Percentiles rank a stretch among this genome's conserved stretches.
These are phyloP conservation scores for Croton laevigatus DNA, from an alignment of 441 rosid genomes.

Conservation along the genomic window DNA sequence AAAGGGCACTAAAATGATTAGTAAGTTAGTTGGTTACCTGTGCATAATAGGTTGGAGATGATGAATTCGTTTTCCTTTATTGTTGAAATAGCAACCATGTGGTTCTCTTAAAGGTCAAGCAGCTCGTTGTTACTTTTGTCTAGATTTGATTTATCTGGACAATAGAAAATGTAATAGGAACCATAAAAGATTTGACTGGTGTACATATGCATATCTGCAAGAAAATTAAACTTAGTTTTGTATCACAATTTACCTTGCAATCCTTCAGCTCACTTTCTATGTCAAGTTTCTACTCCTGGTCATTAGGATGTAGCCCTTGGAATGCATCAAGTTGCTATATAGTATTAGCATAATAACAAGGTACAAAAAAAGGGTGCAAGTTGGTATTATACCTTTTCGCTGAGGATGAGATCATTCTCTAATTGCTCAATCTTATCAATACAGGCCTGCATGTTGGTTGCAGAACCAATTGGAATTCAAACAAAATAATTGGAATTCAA, in stretches of 20 bases:
- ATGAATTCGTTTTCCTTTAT: constrained; percentile 56
- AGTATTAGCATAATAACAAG: constrained; percentile 1
- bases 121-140: constrained; percentile 52
- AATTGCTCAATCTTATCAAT: constrained; percentile 73
- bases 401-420: constrained; percentile 55
- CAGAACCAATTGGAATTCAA: constrained; percentile 6
- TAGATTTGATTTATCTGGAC: too few relatives aligned
- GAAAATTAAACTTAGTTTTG: constrained; percentile 15
- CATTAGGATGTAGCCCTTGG: constrained; percentile 57
- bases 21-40: constrained; percentile 53
- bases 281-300: constrained; percentile 71
- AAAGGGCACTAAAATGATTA: constrained; percentile 3
- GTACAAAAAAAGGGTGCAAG: constrained; percentile 5
- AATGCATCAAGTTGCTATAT: constrained; percentile 62
- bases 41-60: constrained; percentile 54
- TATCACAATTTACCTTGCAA: constrained; percentile 54
- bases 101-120: too few relatives aligned
- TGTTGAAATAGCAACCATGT: too few relatives aligned
- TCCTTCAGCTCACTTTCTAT: constrained; percentile 58
- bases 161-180: constrained; percentile 15
- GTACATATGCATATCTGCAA: constrained; percentile 13
- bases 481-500: too few relatives aligned
- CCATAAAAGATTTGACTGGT: not conserved
- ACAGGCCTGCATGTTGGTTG: constrained; percentile 46
- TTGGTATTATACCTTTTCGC: constrained; percentile 55